Evolutionary conservation across 129 eudicot genomes (phyloP).

Genomic region (Logfia minima): DNA sequence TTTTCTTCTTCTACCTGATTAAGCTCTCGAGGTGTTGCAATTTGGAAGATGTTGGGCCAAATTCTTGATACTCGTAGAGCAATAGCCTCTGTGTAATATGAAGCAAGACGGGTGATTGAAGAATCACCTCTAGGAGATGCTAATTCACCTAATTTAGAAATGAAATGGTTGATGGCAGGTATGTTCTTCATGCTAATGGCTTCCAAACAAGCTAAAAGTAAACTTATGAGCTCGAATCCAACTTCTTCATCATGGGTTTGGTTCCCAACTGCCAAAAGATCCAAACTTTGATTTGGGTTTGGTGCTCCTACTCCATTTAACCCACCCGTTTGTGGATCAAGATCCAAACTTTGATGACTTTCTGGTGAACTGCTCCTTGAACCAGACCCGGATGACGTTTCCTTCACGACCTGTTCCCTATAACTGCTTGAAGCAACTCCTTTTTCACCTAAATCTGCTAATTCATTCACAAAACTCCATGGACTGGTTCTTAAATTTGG

Average conservation of each 20-base stretch:
- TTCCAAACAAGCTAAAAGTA: slow-evolving; percentile 72
- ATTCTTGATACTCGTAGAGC: slow-evolving; percentile 64
- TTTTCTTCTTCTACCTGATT: slow-evolving; percentile 61
- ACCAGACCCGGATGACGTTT: slow-evolving; percentile 54
- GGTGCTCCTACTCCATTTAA: slow-evolving; percentile 51
- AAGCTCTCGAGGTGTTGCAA: slow-evolving; percentile 56
- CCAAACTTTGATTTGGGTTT: slow-evolving; percentile 43
- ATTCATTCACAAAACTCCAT: slow-evolving; percentile 58
- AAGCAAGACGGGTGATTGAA: slow-evolving; percentile 53
- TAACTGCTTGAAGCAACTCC: slow-evolving; percentile 46
- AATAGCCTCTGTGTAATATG: slow-evolving; percentile 90
- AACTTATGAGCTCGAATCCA: slow-evolving; percentile 73
- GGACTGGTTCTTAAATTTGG: slow-evolving; percentile 55
- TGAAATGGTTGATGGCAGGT: slow-evolving; percentile 47
- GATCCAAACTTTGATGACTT: slow-evolving; percentile 56
- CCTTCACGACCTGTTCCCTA: slow-evolving; percentile 40
- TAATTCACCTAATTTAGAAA: slow-evolving; percentile 68
- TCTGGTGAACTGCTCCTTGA: slow-evolving; percentile 59
- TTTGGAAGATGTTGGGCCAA: slow-evolving; percentile 75
- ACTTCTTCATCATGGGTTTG: slow-evolving; percentile 49
- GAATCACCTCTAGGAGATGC: slow-evolving; percentile 85
- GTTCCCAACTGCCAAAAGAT: slow-evolving; percentile 33
- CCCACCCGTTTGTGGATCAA: slow-evolving; percentile 49
- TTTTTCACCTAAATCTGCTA: slow-evolving; percentile 54
- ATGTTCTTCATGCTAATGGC: slow-evolving; percentile 66